Base-by-base conservation (phyloP, 2,329 filamentous ascomycete species). In the Aureobasidium subglaciale region DNA sequence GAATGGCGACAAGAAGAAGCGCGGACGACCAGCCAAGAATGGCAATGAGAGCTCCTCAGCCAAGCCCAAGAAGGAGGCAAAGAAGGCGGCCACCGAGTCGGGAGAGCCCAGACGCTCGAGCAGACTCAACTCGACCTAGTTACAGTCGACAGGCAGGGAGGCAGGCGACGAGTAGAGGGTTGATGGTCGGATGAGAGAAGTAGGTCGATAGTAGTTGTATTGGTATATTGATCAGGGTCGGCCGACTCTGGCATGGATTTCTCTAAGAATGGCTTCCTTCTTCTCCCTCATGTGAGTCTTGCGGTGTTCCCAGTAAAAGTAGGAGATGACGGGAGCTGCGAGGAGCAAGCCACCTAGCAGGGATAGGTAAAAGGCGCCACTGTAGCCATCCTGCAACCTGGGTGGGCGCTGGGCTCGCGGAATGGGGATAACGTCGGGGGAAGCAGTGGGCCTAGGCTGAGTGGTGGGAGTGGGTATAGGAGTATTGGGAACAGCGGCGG, bases 41-140 rank as follows among this genome's bases (percentile, higher is more conserved):
- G 43, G 43, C 22, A 35, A 62, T 50, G 62, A 63, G 38, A 58
- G 63, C 30, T 62, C 63, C 22, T 57, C 59, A 37, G 58, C 63
- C 20, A 62, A 62, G 56, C 66, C 73, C 62, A 76, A 77, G 68
- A 71, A 69, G 60, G 64, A 71, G 62, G 70, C 75, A 27, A 77
- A 78, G 71, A 72, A 72, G 62, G 74, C 75, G 30, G 75, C 75
- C 10, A 78, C 75, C 27, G 75, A 71, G 49, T 68, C 71, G 55
- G 75, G 75, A 40, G 68, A 75, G 67, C 75, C 75, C 25, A 65
- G 75, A 56, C 73, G 75, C 54, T 76, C 73, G 45, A 70, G 67
- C 24, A 68, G 75, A 56, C 73, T 74, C 60, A 63, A 63, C 48
- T 46, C 53, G 30, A 35, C 15, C 15, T 54, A 27, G 30, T 34